A percentile compares a stretch with the other conserved stretches of the same genome.
phyloP scores from a whole-genome alignment of 2,329 filamentous ascomycete species.

The Sclerotinia glacialis region DNA sequence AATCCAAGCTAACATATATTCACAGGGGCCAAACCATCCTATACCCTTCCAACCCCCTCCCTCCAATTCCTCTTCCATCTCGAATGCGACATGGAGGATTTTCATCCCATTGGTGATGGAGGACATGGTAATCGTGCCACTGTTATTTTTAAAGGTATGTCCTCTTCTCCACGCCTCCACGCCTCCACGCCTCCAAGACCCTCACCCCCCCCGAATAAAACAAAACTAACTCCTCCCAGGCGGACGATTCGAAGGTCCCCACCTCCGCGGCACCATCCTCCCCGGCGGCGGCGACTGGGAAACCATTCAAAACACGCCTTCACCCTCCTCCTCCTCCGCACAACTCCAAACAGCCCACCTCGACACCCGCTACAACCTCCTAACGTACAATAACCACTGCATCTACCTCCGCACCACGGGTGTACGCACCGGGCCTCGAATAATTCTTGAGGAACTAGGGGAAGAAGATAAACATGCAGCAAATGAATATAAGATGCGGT shows the following conservation, averaged over 20 bases:
- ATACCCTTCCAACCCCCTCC: background rate
- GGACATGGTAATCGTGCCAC: constrained; percentile 1
- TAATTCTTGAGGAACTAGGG: background rate
- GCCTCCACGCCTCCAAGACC: background rate
- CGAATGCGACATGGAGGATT: constrained; percentile 2
- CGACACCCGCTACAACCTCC: constrained; percentile 3
- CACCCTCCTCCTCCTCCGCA: background rate
- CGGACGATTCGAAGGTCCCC: constrained; percentile 21
- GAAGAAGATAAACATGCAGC: background rate
- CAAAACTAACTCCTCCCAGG: background rate
- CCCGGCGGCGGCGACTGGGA: constrained; percentile 8
- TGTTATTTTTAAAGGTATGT: background rate
- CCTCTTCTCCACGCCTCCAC: background rate
- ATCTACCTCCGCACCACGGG: background rate
- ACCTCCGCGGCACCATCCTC: constrained; percentile 17
- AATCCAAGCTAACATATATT: background rate
- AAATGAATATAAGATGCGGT: constrained; percentile 35
- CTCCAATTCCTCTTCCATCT: constrained; percentile 12
- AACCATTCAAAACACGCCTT: constrained; percentile 22
- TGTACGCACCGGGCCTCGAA: background rate
- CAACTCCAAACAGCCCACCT: background rate
- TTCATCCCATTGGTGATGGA: background rate
- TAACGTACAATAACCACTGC: constrained; percentile 3
- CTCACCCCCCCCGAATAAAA: background rate
- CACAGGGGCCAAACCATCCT: background rate